Base-by-base conservation (phyloP, 176 grass and related monocot species). In the Zoysia pacifica region DNA sequence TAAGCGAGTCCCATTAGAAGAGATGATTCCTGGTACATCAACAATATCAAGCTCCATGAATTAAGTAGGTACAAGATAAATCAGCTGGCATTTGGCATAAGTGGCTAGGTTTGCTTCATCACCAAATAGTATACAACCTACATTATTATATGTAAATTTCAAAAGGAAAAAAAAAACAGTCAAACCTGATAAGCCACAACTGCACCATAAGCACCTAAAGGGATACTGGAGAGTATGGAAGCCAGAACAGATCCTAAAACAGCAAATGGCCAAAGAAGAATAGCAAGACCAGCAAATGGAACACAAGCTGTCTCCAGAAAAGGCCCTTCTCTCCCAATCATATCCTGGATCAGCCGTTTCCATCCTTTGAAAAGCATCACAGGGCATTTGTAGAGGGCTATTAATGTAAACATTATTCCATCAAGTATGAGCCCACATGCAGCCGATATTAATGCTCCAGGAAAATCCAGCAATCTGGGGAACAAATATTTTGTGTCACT, bases 301-400 rank as follows among this genome's bases (percentile, higher is more conserved):
- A 99, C 96, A 73, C 96, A 99, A 9, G 93, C 96, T 12, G 96
- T 99, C 78, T 99, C 96, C 78, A 95, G 63, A 71, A 99, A 99
- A 13, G 93, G 96, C 16, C 96, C 96, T 76, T 95, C 96, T 82
- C 96, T 81, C 43, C 96, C 92, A 65, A 99, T 86, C 75, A 99
- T 78, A 81, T 99, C 96, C 48, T 95, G 86, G 70, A 95, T 79
- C 55, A 99, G 77, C 48, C 96, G 80, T 52, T 88, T 89, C 96
- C 96, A 99, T 73, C 96, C 96, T 89, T 99, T 99, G 75, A 99
- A 86, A 78, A 99, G 92, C 96, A 99, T 99, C 72, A 93, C 87
- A 35, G 96, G 96, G 79, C 75, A 86, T 68, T 99, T 99, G 82
- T 84, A 93, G n/a, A 93, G 39, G 59, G 96, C 90, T 79, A 95